phyloP scores from a whole-genome alignment of 352 stramenopile species.

The Phytopythium montanum region DNA sequence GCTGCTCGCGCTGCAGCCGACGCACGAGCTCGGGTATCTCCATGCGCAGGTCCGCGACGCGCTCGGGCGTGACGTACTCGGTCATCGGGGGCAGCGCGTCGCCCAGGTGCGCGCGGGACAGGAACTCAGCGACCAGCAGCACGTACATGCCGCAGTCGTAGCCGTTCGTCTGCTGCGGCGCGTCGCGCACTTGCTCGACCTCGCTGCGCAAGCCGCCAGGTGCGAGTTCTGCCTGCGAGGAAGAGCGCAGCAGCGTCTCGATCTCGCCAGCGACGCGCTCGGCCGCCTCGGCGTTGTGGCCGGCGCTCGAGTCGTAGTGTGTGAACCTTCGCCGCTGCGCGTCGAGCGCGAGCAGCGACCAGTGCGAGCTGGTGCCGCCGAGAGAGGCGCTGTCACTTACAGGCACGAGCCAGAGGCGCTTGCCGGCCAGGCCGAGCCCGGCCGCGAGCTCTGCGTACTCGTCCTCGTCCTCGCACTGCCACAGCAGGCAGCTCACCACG shows the following conservation, averaged over 20 bases:
- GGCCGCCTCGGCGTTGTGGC: constrained; percentile 50
- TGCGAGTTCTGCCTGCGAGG: constrained; percentile 2
- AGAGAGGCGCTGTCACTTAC: constrained; percentile 70
- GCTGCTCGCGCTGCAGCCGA: constrained; percentile 15
- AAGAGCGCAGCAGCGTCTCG: constrained; percentile 29
- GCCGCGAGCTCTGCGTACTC: constrained; percentile 60
- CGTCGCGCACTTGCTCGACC: constrained; percentile 30
- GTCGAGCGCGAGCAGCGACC: constrained; percentile 66
- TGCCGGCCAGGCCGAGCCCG: constrained; percentile 32
- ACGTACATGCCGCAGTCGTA: constrained; percentile 86
- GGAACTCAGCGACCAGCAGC: constrained; percentile 57
- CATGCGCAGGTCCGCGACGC: constrained; percentile 40
- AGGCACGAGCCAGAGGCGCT: constrained; percentile 52
- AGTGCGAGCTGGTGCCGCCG: constrained; percentile 58
- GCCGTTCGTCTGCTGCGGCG: constrained; percentile 71
- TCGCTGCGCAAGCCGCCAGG: constrained; percentile 4
- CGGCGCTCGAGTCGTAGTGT: constrained; percentile 75
- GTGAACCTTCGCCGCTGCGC: constrained; percentile 23
- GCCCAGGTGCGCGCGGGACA: constrained; percentile 29
- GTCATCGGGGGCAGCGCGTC: constrained; percentile 14
- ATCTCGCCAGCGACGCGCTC: constrained; percentile 38
- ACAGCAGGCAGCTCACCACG: constrained; percentile 75
- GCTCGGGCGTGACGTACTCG: constrained; percentile 45
- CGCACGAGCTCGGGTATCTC: constrained; percentile 46
- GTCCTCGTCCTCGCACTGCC: constrained; percentile 82